Evolutionary conservation across 768 basidiomycete species (phyloP).

Genomic region (Leccinum longicurvipes): DNA sequence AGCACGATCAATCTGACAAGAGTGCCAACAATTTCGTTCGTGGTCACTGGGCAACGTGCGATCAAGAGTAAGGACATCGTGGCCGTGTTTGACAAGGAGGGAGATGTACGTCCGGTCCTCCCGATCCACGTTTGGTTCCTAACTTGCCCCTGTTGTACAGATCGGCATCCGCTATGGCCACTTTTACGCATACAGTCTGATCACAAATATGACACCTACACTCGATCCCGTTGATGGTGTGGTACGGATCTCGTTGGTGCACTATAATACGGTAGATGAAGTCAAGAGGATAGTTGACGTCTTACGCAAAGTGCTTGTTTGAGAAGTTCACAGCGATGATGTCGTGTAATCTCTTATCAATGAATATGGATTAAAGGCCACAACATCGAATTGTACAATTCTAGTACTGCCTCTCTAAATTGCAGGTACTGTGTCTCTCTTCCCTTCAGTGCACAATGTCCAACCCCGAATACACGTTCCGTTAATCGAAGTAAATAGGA

Average conservation of each 20-base stretch:
- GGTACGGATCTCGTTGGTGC: slow-evolving; percentile 72
- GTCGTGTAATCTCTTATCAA: background rate
- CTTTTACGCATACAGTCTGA: slow-evolving; percentile 70
- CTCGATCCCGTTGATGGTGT: slow-evolving; percentile 62
- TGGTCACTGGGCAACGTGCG: slow-evolving; percentile 56
- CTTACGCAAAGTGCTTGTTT: slow-evolving; percentile 47
- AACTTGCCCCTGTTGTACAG: slow-evolving; percentile 32
- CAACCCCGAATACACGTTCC: no score
- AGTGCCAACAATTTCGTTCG: slow-evolving; percentile 70
- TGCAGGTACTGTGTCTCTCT: no score
- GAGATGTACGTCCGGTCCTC: slow-evolving; percentile 46
- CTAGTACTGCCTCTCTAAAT: no score
- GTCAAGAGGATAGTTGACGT: slow-evolving; percentile 57
- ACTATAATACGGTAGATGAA: slow-evolving; percentile 76
- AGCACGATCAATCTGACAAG: slow-evolving; percentile 41
- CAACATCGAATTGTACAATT: no score
- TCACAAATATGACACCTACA: slow-evolving; percentile 51
- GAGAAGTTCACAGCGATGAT: background rate
- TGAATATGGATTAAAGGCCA: background rate
- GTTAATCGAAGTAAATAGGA: no score
- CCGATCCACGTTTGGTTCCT: background rate
- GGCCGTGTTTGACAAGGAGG: slow-evolving; percentile 57
- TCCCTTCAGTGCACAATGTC: background rate
- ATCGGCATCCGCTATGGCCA: slow-evolving; percentile 78
- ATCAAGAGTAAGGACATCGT: slow-evolving; percentile 65